These are phyloP conservation scores for Hypoxylon subgilvum DNA, from an alignment of 495 filamentous ascomycete genomes.

Conservation along the genomic window DNA sequence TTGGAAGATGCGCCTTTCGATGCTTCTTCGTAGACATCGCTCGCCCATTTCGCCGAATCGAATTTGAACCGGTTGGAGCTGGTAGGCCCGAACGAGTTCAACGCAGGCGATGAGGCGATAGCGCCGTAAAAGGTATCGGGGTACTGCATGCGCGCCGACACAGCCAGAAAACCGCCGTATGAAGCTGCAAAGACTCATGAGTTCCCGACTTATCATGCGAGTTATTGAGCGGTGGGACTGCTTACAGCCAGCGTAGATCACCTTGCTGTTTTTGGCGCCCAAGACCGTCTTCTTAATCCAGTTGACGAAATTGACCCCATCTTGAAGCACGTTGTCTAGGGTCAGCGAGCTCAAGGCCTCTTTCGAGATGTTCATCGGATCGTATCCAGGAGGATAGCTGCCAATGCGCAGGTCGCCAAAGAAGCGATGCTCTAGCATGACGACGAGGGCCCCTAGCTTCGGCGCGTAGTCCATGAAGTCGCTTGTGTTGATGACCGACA, in stretches of 20 bases:
- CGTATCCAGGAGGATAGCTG: conserved; percentile 25
- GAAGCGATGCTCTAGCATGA: conserved; percentile 35
- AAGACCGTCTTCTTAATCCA: conserved; percentile 30
- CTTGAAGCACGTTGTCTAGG: conserved; percentile 32
- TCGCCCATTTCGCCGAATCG: conserved; percentile 29
- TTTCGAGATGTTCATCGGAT: conserved; percentile 22
- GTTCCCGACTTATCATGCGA: neutral
- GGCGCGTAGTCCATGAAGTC: conserved; percentile 35
- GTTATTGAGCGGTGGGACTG: neutral
- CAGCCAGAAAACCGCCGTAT: conserved; percentile 36
- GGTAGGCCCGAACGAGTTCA: conserved; percentile 27
- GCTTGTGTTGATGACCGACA: conserved; percentile 23
- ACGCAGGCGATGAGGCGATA: conserved; percentile 25
- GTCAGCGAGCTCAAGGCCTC: conserved; percentile 14
- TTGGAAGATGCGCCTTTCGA: conserved; percentile 18
- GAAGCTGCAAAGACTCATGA: conserved; percentile 22
- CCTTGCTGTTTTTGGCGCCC: conserved; percentile 16
- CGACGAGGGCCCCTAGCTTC: conserved; percentile 28
- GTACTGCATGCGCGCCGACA: conserved; percentile 30
- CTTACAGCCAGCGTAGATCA: conserved; percentile 28
- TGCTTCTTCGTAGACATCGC: conserved; percentile 7
- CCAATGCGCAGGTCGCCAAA: conserved; percentile 23
- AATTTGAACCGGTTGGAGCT: conserved; percentile 25
- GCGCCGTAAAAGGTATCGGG: conserved; percentile 30
- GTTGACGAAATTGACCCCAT: conserved; percentile 26